phyloP scores from a whole-genome alignment of 1,139 yeast genomes.

The Komagataea norvegica region DNA sequence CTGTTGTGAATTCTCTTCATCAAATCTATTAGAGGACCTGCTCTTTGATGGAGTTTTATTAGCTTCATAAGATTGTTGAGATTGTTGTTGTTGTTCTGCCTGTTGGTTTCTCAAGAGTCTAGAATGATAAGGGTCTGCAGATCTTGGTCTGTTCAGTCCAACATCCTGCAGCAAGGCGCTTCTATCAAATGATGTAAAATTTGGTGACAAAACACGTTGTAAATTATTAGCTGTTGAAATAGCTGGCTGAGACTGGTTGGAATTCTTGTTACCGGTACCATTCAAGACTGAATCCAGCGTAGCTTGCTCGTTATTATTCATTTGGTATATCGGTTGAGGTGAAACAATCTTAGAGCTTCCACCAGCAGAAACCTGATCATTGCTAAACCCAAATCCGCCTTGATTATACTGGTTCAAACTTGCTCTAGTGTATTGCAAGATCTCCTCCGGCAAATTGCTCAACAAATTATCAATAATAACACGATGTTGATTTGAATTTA shows the following conservation, averaged over 20 bases:
- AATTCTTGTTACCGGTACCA: constrained; percentile 14
- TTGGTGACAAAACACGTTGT: constrained; percentile 25
- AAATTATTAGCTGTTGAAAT: constrained; percentile 13
- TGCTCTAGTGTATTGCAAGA: constrained; percentile 42
- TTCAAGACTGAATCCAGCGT: constrained; percentile 35
- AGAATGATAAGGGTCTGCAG: constrained; percentile 35
- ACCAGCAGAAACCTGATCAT: constrained; percentile 16
- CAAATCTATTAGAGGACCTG: constrained; percentile 19
- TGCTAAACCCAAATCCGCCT: constrained; percentile 10
- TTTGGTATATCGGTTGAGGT: constrained; percentile 27
- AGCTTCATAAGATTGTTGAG: constrained; percentile 9
- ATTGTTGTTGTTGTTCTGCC: constrained; percentile 8
- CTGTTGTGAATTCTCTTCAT: constrained; percentile 11
- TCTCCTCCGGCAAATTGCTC: constrained; percentile 45
- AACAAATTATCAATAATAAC: constrained; percentile 56
- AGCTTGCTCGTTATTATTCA: constrained; percentile 32
- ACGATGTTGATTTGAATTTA: constrained; percentile 52
- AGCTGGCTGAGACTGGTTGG: constrained; percentile 23
- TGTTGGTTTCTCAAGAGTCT: constrained; percentile 17
- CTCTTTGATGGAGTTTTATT: constrained; percentile 20
- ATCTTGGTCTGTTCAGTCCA: constrained; percentile 33
- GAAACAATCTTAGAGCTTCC: constrained; percentile 22
- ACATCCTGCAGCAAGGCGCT: constrained; percentile 13
- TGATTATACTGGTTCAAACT: constrained; percentile 25
- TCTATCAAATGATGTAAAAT: constrained; percentile 20